Conservation (phyloP, 1,284 basidiomycete species). For the Ganoderma resinaceum region DNA sequence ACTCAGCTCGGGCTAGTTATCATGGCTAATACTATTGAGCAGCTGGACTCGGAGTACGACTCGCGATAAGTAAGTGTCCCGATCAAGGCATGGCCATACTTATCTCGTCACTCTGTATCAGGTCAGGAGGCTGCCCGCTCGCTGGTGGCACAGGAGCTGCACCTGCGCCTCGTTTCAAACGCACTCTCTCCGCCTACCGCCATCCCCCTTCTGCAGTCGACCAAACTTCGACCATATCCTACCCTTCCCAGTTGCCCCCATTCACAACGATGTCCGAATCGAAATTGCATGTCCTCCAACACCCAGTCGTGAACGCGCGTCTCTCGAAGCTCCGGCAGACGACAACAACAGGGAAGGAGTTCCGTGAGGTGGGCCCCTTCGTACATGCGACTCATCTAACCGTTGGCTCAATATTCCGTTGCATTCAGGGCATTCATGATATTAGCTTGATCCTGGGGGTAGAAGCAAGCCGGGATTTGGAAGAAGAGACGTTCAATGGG, state of each 20-base stretch:
- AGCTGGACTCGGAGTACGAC: not conserved
- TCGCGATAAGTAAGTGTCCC: constrained; percentile 22
- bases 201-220: not conserved
- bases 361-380: constrained; percentile 67
- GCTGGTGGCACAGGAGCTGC: constrained; percentile 17
- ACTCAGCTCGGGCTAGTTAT: no score
- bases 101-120: constrained; percentile 20
- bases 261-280: constrained; percentile 1
- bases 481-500: constrained; percentile 65
- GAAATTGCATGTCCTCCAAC: constrained; percentile 64
- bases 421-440: constrained; percentile 66
- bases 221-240: not conserved
- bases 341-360: constrained; percentile 74
- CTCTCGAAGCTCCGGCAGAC: constrained; percentile 74
- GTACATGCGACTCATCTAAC: not conserved
- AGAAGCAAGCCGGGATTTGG: constrained; percentile 74
- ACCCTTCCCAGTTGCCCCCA: not conserved
- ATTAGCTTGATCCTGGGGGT: constrained; percentile 78
- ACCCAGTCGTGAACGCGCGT: constrained; percentile 77
- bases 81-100: constrained; percentile 23
- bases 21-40: no score
- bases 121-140: constrained; percentile 15
- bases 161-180: constrained; percentile 23
- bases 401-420: not conserved
- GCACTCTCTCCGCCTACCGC: constrained; percentile 16